phyloP scores from a whole-genome alignment of 768 basidiomycete genomes.

The Sarcodon sp. region DNA sequence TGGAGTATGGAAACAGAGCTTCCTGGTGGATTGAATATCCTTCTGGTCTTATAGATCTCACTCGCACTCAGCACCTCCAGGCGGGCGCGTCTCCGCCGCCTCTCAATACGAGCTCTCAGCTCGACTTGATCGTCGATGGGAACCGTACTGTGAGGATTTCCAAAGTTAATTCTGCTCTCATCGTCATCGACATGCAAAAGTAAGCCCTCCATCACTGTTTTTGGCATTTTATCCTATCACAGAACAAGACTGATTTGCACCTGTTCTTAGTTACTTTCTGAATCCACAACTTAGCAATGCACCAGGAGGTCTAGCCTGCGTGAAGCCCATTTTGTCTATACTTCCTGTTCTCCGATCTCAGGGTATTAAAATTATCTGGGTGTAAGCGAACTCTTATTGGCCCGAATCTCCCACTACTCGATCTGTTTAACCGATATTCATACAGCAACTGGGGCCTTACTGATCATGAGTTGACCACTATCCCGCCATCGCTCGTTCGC shows the following conservation, averaged over 20 bases:
- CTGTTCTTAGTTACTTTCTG: conserved; percentile 38
- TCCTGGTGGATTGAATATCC: conserved; percentile 65
- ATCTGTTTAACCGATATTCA: too few relatives aligned
- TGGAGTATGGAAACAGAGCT: conserved; percentile 38
- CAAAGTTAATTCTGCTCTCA: conserved; percentile 34
- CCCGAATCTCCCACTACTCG: not conserved
- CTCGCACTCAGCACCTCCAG: conserved; percentile 30
- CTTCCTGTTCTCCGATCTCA: conserved; percentile 34
- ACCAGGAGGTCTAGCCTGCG: conserved; percentile 41
- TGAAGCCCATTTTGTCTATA: conserved; percentile 36
- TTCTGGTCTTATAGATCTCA: conserved; percentile 47
- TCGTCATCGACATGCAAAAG: conserved; percentile 71
- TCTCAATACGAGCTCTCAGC: conserved; percentile 22
- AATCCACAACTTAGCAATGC: conserved; percentile 46
- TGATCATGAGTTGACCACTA: conserved; percentile 43
- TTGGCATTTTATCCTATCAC: not conserved
- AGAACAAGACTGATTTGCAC: not conserved
- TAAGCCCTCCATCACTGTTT: conserved; percentile 13
- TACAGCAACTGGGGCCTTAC: conserved; percentile 61
- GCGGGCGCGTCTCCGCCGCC: conserved; percentile 13
- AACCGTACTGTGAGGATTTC: conserved; percentile 37
- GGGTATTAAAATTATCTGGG: conserved; percentile 51
- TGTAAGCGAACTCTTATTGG: conserved; percentile 24
- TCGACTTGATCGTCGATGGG: conserved; percentile 44
- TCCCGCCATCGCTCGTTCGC: conserved; percentile 47